A percentile compares a stretch with the other conserved stretches of the same genome.
These are phyloP conservation scores for Mentha longifolia DNA, from an alignment of 257 asterid species.

Conservation along the genomic window DNA sequence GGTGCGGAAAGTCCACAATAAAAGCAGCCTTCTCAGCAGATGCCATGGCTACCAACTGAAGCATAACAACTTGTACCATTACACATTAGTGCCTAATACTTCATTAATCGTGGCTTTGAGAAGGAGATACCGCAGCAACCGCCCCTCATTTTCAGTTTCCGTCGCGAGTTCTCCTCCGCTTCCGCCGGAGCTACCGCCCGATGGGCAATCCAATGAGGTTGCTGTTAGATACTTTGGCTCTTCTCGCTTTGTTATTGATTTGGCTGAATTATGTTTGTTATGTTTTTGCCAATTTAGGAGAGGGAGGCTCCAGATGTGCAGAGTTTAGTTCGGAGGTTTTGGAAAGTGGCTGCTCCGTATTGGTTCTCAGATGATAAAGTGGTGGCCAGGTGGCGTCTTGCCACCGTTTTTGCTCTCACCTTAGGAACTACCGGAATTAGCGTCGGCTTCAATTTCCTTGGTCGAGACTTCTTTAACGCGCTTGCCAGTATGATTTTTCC, in stretches of 20 bases:
- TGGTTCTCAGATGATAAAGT: constrained; percentile 86
- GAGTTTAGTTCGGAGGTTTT: constrained; percentile 61
- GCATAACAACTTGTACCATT: constrained; percentile 30
- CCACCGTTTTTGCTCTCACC: constrained; percentile 88
- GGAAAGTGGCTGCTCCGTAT: constrained; percentile 93
- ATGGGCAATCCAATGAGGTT: constrained; percentile 42
- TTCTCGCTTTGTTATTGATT: background rate
- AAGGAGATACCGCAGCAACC: constrained; percentile 14
- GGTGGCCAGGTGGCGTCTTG: constrained; percentile 70
- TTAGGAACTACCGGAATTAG: constrained; percentile 91
- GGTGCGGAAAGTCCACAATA: constrained; percentile 10
- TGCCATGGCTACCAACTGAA: constrained; percentile 25
- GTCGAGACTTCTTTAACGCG: constrained; percentile 90
- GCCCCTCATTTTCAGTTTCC: constrained; percentile 37
- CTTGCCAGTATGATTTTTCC: constrained; percentile 71
- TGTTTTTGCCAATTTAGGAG: constrained; percentile 30
- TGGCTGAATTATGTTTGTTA: constrained; percentile 1
- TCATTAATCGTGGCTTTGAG: constrained; percentile 19
- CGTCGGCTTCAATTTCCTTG: constrained; percentile 87
- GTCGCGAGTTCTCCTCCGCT: constrained; percentile 38
- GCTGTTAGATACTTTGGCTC: background rate
- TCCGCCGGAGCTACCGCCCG: constrained; percentile 37
- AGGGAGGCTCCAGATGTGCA: constrained; percentile 55
- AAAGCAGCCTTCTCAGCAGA: constrained; percentile 24
- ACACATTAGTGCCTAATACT: constrained; percentile 30